Percentiles rank a stretch among this genome's conserved stretches.
Evolutionary conservation across 2,329 filamentous ascomycete species (phyloP).

Genomic region (Beauveria sp.): DNA sequence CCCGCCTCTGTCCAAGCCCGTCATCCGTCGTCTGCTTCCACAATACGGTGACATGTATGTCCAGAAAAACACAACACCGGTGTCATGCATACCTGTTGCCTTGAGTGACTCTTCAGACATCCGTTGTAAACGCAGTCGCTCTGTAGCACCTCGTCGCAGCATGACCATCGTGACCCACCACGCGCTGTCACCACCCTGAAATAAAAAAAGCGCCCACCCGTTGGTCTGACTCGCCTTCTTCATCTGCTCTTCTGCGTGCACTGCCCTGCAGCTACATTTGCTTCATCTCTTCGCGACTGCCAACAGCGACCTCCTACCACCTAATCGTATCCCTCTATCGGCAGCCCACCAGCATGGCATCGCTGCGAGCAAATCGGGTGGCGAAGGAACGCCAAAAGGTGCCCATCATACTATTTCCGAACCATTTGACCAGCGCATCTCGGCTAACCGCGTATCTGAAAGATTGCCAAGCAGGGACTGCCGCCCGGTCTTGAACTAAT

Average conservation of each 20-base stretch:
- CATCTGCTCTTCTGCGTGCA: not conserved
- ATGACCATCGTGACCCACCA: not conserved
- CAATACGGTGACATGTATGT: not conserved
- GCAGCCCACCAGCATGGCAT: constrained; percentile 14
- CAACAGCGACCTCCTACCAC: not conserved
- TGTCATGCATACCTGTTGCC: not conserved
- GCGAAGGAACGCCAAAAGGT: constrained; percentile 25
- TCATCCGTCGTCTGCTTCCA: not conserved
- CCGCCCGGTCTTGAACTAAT: constrained; percentile 71
- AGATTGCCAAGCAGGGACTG: constrained; percentile 48
- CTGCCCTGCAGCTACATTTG: not conserved
- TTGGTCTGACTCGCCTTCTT: not conserved
- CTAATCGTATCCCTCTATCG: not conserved
- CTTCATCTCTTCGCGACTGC: not conserved
- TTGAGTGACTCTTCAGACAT: not conserved
- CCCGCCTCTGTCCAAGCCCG: not conserved
- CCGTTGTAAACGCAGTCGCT: not conserved
- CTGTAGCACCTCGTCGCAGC: not conserved
- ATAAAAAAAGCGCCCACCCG: constrained; percentile 5
- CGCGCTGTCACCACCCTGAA: not conserved
- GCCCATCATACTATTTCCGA: not conserved
- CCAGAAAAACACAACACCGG: not conserved
- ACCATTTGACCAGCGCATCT: not conserved
- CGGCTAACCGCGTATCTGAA: constrained; percentile 2
- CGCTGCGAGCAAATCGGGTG: constrained; percentile 21